These are phyloP conservation scores for Bacterosira constricta DNA, from an alignment of 108 stramenopile genomes.

Conservation along the genomic window DNA sequence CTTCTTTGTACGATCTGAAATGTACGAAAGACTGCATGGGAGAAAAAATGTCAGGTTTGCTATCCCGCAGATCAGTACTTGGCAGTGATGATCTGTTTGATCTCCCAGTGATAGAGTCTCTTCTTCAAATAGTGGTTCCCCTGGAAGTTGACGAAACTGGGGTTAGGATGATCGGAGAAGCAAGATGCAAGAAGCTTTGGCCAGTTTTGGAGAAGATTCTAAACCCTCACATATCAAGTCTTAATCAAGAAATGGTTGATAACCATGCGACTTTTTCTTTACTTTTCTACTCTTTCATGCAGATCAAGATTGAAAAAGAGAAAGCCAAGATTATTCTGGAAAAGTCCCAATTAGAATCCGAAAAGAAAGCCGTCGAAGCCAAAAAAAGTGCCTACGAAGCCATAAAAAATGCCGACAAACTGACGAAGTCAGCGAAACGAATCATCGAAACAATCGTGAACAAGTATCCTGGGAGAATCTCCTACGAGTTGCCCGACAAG, in stretches of 20 bases:
- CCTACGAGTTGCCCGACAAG: no score
- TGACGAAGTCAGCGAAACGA: no score
- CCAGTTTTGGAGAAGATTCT: background rate
- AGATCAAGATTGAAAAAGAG: no score
- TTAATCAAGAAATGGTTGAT: conserved; percentile 2
- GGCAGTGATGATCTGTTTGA: conserved; percentile 3
- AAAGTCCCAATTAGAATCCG: no score
- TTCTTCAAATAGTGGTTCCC: conserved; percentile 3
- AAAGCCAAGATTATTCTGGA: no score
- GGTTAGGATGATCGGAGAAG: background rate
- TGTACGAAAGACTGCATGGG: background rate
- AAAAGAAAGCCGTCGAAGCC: no score
- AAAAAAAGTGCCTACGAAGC: no score
- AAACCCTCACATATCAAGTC: background rate
- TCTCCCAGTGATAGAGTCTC: background rate
- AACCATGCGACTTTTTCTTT: conserved; percentile 2
- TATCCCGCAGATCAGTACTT: background rate
- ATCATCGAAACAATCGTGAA: no score
- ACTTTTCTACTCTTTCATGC: conserved; percentile 12
- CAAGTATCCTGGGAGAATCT: no score
- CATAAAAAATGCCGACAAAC: no score
- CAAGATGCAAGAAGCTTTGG: conserved; percentile 8
- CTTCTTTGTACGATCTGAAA: conserved; percentile 1
- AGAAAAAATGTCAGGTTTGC: background rate
- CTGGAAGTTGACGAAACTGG: background rate